Evolutionary conservation across 2,329 filamentous ascomycete species (phyloP), one percentile per base, ranked within the genome.

Genomic region (Curvularia hawaiiensis): DNA sequence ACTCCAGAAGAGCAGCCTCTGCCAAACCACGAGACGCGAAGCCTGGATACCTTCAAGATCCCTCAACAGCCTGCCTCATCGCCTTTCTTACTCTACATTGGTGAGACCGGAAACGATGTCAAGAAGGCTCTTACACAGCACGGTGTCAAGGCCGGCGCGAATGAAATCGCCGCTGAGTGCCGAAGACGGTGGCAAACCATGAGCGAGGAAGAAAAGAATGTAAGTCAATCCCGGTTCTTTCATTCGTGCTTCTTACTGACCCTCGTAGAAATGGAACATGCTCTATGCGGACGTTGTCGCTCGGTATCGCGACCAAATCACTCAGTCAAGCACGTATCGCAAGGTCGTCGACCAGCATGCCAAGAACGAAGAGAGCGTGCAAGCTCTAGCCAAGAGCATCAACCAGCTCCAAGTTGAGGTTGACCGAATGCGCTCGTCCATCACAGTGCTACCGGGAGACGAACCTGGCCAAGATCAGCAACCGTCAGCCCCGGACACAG

Each of bases 121-220:
- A 77, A 77, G 64, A 75, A 75, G 52, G 61, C 71, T 3, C 63
- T 78, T 40, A 57, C 66, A 20, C 71, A 76, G 33, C 63, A 70
- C 22, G 75, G 75, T 22, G 70, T 72, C 53, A 76, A 76, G 58
- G 72, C 71, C 4, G 72, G 75, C 11, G 75, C 75, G 0, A 76
- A 73, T 24, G 76, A 77, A n/a, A 76, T 78, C 46, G 76, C 76
- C 0, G 70, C 73, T n/a, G 76, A 78, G 56, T 78, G 76, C 60
- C 69, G 72, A 54, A 64, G 72, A 40, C 63, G 74, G 38, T 78
- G 76, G 76, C 71, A 76, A 56, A 70, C 68, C 7, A 76, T 77
- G 74, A 56, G 64, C 26, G 74, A 77, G 41, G 74, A 76, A 54
- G 72, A 76, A 48, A 76, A 75, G 59, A 76, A 74, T 45, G 74